Evolutionary conservation across 805 yeast species (phyloP), one percentile per base, ranked within the genome.

Genomic region (Wickerhamiella domercqiae): DNA sequence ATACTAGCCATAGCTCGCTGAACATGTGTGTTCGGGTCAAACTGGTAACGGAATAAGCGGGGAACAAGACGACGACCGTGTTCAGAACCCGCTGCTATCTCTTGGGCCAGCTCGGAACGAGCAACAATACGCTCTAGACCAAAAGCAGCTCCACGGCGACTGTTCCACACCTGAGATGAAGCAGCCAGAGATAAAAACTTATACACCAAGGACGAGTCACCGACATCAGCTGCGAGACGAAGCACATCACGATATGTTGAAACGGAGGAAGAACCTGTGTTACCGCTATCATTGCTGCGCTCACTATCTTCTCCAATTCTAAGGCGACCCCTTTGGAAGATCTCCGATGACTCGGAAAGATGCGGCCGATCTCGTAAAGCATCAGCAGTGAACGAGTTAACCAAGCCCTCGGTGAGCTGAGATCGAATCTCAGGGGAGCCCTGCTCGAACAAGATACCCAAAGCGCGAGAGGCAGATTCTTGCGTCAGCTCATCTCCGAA

Each of bases 121-220:
- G 94, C 77, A 54, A 87, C 60, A 32, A 87, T 76, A 1, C 82
- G 75, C 7, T 94, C 87, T 26, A 87, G 63, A 0, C 97, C 96
- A 61, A 81, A 87, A 0, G 97, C 97, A 50, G 84, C 74, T 36
- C 97, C 98, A 46, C 80, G 81, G 53, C 94, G 66, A 0, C 95
- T 80, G 0, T 93, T 71, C 98, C 98, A 87, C 16, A 86, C 58
- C 0, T 90, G 75, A 0, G 94, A 81, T 37, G 76, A 77, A 44
- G 81, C 77, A 0, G 96, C 93, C 39, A 87, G 60, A 0, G 94
- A 75, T 95, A 87, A 83, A 54, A 87, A 87, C 52, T 83, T 81
- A 58, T 87, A 87, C 3, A 87, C 95, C 46, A 87, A 67, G 46
- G 90, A 71, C 11, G 97, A 94, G 56, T 87, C 95, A 21, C 97